Percentiles rank a stretch among this genome's conserved stretches.
These are phyloP conservation scores for Dioszegia aurantiaca DNA, from an alignment of 768 basidiomycete species.

Conservation along the genomic window DNA sequence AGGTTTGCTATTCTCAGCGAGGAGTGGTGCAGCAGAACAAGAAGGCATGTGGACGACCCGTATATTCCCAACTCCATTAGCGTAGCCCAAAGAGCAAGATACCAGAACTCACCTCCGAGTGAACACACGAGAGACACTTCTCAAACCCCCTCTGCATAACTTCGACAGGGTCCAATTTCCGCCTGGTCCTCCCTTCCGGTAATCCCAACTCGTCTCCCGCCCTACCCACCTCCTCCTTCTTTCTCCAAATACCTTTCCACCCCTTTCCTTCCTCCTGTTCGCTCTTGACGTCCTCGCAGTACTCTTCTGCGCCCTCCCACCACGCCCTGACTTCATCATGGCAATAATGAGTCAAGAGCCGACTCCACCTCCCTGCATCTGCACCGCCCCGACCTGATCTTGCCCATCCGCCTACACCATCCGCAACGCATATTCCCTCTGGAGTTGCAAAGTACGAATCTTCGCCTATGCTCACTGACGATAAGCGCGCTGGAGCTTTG, in stretches of 20 bases:
- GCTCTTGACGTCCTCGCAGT: slow-evolving; percentile 13
- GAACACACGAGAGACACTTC: slow-evolving; percentile 52
- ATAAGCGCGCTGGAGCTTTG: slow-evolving; percentile 34
- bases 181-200: slow-evolving; percentile 14
- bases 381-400: slow-evolving; percentile 53
- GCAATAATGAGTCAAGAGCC: slow-evolving; percentile 78
- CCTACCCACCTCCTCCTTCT: slow-evolving; percentile 8
- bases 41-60: slow-evolving; percentile 54
- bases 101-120: slow-evolving; percentile 47
- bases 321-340: slow-evolving; percentile 41
- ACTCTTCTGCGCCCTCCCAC: slow-evolving; percentile 37
- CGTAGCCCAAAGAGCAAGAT: not conserved
- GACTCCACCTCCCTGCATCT: slow-evolving; percentile 57
- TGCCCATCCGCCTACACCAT: slow-evolving; percentile 93
- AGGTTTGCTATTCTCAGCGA: slow-evolving; percentile 48
- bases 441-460: slow-evolving; percentile 68
- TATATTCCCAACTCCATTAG: slow-evolving; percentile 55
- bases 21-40: slow-evolving; percentile 53
- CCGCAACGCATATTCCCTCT: slow-evolving; percentile 89
- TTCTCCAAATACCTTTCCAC: not conserved
- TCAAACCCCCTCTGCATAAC: slow-evolving; percentile 58
- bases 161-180: slow-evolving; percentile 54
- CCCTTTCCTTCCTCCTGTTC: slow-evolving; percentile 4
- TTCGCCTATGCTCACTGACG: slow-evolving; percentile 66
- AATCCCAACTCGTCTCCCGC: slow-evolving; percentile 2